phyloP scores from a whole-genome alignment of 1,284 basidiomycete genomes.

The Cutaneotrichosporon mucoides region DNA sequence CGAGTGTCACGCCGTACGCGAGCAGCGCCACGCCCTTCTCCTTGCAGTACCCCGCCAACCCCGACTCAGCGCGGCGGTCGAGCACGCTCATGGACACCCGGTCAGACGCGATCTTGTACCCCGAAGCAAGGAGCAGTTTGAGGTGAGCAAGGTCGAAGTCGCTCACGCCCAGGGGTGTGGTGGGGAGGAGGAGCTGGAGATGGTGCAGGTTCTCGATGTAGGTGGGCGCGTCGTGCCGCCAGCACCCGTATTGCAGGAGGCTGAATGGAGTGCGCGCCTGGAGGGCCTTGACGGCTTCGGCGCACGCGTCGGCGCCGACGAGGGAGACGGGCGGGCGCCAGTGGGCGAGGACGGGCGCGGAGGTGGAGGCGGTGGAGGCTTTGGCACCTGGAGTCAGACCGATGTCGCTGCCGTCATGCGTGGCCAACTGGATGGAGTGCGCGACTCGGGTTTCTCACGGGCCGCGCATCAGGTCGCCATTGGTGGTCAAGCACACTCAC shows the following conservation, averaged over 20 bases:
- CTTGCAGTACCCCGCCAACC: constrained; percentile 12
- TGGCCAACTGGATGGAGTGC: no score
- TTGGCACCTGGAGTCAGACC: no score
- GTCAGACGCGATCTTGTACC: constrained; percentile 15
- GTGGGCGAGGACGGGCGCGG: no score
- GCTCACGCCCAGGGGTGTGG: constrained; percentile 12
- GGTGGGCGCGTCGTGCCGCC: background rate
- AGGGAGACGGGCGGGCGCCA: no score
- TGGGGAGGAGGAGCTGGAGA: background rate
- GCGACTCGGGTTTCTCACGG: no score
- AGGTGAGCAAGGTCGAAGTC: constrained; percentile 25
- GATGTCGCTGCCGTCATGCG: no score
- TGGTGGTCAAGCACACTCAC: no score
- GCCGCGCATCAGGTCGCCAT: no score
- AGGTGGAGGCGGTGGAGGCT: no score
- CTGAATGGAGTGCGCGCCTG: background rate
- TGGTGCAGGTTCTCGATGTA: constrained; percentile 6
- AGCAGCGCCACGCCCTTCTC: constrained; percentile 16
- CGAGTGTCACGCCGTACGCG: constrained; percentile 18
- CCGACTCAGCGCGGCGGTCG: constrained; percentile 16
- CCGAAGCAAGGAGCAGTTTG: constrained; percentile 11
- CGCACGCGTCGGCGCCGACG: background rate
- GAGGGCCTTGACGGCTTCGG: background rate
- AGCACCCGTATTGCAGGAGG: constrained; percentile 1
- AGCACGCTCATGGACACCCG: constrained; percentile 20